Evolutionary conservation across 768 basidiomycete genomes (phyloP), one percentile per base, ranked within the genome.

Genomic region (Daedaleopsis nitida): DNA sequence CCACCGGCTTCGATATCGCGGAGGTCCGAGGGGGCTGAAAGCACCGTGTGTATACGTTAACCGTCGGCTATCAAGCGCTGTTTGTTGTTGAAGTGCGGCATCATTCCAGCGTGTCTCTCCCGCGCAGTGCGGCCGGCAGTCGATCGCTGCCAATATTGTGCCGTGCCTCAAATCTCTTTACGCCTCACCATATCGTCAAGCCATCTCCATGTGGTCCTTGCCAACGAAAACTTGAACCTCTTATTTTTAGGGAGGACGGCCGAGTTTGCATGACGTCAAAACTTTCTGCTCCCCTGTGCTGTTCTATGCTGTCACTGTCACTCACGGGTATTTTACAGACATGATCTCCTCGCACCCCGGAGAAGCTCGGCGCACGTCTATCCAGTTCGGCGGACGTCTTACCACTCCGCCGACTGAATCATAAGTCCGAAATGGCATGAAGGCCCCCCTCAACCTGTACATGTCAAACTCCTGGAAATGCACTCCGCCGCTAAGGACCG

Each of bases 191-290:
- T 52, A n/a, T 51, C 24, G 12, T 27, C 27, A 3, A 32, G 4
- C 27, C 27, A 7, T 32, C 27, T 32, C 4, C 27, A 32, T 32
- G 27, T 32, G 27, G 27, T 32, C 27, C 7, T 32, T 32, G n/a
- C n/a, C n/a, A n/a, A n/a, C n/a, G 27, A 32, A 32, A 7, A 7
- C 47, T 49, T 49, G 19, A 23, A 21, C 47, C 12, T 49, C 19
- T 13, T 21, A 23, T 14, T 24, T 49, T 23, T 49, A 14, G 47
- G 47, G 19, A 24, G 13, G 21, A 48, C 5, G 24, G 23, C 44
- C 32, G 32, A 24, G 14, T 32, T 21, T 52, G 5, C 49, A 47
- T 62, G 60, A 62, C 60, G 60, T 62, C 60, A 62, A 21, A 49
- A 24, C 21, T 1, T 10, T 24, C 27, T 32, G 27, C 4, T 32